These are phyloP conservation scores for Elaeis oleifera DNA, from an alignment of 202 grass and related monocot species.

Conservation along the genomic window DNA sequence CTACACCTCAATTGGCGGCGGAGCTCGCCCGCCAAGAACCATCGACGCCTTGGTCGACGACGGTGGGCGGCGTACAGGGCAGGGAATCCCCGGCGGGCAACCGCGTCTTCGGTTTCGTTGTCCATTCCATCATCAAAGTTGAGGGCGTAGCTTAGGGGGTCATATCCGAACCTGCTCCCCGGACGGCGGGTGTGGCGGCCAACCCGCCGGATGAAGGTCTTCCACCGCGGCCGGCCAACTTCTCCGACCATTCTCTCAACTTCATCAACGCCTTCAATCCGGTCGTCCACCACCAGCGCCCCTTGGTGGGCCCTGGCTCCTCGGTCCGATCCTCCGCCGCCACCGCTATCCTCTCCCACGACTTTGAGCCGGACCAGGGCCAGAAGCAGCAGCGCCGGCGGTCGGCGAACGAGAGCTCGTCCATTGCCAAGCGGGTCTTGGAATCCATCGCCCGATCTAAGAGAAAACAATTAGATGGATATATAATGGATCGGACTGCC, in stretches of 20 bases:
- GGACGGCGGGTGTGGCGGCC: not conserved
- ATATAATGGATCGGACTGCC: too few species aligned
- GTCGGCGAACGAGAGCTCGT: not conserved
- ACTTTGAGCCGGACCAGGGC: not conserved
- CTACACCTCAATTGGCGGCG: too few species aligned
- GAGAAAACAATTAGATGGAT: too few species aligned
- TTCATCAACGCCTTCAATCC: not conserved
- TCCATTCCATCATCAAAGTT: conserved; percentile 12
- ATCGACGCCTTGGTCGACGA: not conserved
- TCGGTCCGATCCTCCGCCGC: not conserved
- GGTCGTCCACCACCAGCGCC: not conserved
- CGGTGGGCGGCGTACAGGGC: not conserved
- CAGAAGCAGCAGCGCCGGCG: not conserved
- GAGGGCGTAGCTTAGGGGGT: conserved; percentile 14
- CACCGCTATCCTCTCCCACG: too few species aligned
- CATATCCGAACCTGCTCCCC: conserved; percentile 11
- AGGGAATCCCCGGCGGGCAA: not conserved
- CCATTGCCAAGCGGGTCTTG: too few species aligned
- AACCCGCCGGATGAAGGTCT: conserved; percentile 19
- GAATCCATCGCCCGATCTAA: too few species aligned
- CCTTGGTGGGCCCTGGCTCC: not conserved
- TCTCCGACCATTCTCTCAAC: conserved; percentile 21
- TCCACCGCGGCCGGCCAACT: conserved; percentile 12
- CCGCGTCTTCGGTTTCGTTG: not conserved
- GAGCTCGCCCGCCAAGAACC: not conserved